These are phyloP conservation scores for Pichia inconspicua DNA, from an alignment of 1,139 yeast species.

Conservation along the genomic window DNA sequence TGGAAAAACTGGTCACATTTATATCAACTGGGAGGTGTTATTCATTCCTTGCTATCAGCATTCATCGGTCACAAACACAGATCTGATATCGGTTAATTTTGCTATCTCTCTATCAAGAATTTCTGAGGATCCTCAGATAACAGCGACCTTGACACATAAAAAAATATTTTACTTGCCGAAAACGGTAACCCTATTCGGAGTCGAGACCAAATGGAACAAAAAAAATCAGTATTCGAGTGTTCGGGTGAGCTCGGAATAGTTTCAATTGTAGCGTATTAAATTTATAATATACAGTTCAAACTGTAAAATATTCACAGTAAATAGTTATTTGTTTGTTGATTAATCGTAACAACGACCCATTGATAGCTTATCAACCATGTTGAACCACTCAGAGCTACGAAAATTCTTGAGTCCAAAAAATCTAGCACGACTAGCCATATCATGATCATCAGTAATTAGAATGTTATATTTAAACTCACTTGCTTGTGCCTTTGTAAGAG, in stretches of 20 bases:
- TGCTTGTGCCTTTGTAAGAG: conserved; percentile 29
- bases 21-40: neutral
- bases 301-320: neutral
- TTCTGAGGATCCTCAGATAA: neutral
- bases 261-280: too few species aligned
- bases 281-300: neutral
- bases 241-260: neutral
- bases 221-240: neutral
- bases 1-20: neutral
- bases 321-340: neutral
- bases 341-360: conserved; percentile 26
- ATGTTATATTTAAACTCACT: conserved; percentile 47
- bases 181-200: neutral
- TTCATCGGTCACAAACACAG: neutral
- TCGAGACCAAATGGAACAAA: neutral
- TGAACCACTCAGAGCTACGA: conserved; percentile 53
- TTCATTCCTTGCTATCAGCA: too few species aligned
- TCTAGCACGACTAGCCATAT: conserved; percentile 61
- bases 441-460: conserved; percentile 64
- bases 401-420: conserved; percentile 50
- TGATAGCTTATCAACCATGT: conserved; percentile 38
- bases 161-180: neutral
- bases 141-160: neutral
- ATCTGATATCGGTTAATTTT: neutral
- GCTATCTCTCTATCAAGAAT: neutral